These are phyloP conservation scores for Ambrosia artemisiifolia DNA, from an alignment of 129 eudicot genomes.

Conservation along the genomic window DNA sequence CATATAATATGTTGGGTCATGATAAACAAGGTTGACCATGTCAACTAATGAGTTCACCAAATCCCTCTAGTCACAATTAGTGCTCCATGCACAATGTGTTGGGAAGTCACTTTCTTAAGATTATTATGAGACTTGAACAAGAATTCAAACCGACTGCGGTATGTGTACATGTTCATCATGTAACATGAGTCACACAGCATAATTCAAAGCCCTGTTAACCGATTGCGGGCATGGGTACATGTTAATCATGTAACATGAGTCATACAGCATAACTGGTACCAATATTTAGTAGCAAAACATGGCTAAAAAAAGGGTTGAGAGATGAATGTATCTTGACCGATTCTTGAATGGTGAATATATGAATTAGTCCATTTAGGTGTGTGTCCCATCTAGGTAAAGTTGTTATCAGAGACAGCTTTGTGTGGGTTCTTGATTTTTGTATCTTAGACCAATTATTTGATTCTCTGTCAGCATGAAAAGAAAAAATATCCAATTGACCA, in stretches of 20 bases:
- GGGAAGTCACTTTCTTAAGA: not conserved
- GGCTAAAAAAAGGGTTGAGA: not conserved
- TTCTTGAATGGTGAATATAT: not conserved
- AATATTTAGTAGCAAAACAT: not conserved
- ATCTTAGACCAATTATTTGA: constrained; percentile 36
- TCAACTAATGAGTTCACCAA: not conserved
- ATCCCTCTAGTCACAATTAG: not conserved
- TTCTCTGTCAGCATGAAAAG: constrained; percentile 26
- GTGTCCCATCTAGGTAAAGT: constrained; percentile 28
- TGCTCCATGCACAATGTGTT: not conserved
- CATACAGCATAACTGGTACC: not conserved
- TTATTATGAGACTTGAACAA: not conserved
- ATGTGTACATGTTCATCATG: not conserved
- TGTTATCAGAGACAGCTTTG: constrained; percentile 21
- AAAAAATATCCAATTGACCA: constrained; percentile 25
- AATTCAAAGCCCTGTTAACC: not conserved
- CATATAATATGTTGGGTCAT: not conserved
- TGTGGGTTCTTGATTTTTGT: constrained; percentile 39
- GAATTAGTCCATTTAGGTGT: not conserved
- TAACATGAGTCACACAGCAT: constrained; percentile 1
- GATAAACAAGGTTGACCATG: not conserved
- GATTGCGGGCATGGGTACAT: not conserved
- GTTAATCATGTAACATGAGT: constrained; percentile 1
- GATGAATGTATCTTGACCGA: constrained; percentile 4
- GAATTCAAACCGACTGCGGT: not conserved